Evolutionary conservation across 768 basidiomycete genomes (phyloP).

Genomic region (Pilatotrama ljubarskyi): DNA sequence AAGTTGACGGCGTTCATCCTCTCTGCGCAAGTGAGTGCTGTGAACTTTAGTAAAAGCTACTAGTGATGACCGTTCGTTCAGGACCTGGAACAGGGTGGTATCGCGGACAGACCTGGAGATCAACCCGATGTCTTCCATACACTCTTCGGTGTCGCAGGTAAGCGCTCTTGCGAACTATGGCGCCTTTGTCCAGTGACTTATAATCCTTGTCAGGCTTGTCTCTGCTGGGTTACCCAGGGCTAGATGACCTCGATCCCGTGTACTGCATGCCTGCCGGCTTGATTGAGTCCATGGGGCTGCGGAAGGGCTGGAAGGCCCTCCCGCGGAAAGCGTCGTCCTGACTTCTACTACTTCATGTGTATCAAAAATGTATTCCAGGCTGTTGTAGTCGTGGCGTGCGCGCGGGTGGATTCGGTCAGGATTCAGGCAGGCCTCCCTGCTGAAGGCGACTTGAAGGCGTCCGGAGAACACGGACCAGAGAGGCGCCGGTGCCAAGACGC

Average conservation of each 20-base stretch:
- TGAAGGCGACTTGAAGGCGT: neutral
- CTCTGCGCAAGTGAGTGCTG: constrained; percentile 69
- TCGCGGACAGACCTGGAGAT: constrained; percentile 91
- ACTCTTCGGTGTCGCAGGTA: constrained; percentile 85
- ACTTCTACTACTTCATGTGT: neutral
- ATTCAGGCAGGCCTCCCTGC: neutral
- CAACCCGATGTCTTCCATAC: constrained; percentile 99
- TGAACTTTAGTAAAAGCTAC: neutral
- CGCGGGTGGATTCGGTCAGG: neutral
- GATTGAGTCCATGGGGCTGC: constrained; percentile 68
- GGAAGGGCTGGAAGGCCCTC: constrained; percentile 64
- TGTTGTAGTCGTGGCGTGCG: neutral
- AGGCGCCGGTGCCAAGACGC: neutral
- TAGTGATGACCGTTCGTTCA: constrained; percentile 32
- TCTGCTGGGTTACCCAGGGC: constrained; percentile 80
- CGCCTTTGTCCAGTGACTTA: neutral
- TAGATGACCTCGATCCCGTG: constrained; percentile 88
- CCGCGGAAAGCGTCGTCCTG: constrained; percentile 33
- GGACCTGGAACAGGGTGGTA: constrained; percentile 90
- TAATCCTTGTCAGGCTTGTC: constrained; percentile 64
- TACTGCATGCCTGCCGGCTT: constrained; percentile 91
- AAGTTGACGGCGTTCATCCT: constrained; percentile 83
- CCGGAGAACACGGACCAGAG: neutral
- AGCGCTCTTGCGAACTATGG: constrained; percentile 1
- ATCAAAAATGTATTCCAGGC: constrained; percentile 4